Base-by-base conservation (phyloP, 1,284 basidiomycete genomes). In the Polyporus tsugae region DNA sequence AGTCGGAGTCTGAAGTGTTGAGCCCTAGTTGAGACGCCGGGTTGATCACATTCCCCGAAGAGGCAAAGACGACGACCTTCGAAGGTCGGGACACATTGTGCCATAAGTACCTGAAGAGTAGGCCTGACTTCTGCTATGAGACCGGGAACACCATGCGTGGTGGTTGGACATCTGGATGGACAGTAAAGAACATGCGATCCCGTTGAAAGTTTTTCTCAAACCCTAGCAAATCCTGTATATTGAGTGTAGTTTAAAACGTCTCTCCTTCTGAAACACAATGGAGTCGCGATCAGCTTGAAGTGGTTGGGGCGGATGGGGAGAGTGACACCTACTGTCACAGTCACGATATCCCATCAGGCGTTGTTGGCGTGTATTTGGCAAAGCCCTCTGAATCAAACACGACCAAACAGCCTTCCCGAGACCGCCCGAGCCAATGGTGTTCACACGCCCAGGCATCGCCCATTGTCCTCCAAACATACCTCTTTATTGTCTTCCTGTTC, bases 331-430 rank as follows among this genome's bases (percentile, higher is more conserved):
- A 55, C 29, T 25, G 52, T 55, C 29, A 55, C 52, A 29, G 52
- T 55, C 52, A 55, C 52, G 25, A 55, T 35, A 33, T 55, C 52
- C 52, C 52, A 55, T 55, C 52, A 55, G 33, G 29, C 29, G 52
- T 55, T 55, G 52, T 35, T 55, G 29, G 33, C 6, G 15, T 35
- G 13, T 55, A 55, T 55, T 55, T 55, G 52, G 52, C 52, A 35
- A 35, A 15, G 52, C 5, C 52, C 4, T 55, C 29, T 6, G 52
- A 55, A 55, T 55, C 52, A 55, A 55, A 55, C 15, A 55, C 52
- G 52, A 55, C 13, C 52, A 55, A 55, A 55, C 29, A 33, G 52
- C 29, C 29, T 55, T 55, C 22, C 46, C 46, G n/a, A 22, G n/a
- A 55, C 29, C 25, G 52, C 52, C 52, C 52, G 29, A 55, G 29